These are phyloP conservation scores for Penicillium riverlandense DNA, from an alignment of 495 filamentous ascomycete species.

Conservation along the genomic window DNA sequence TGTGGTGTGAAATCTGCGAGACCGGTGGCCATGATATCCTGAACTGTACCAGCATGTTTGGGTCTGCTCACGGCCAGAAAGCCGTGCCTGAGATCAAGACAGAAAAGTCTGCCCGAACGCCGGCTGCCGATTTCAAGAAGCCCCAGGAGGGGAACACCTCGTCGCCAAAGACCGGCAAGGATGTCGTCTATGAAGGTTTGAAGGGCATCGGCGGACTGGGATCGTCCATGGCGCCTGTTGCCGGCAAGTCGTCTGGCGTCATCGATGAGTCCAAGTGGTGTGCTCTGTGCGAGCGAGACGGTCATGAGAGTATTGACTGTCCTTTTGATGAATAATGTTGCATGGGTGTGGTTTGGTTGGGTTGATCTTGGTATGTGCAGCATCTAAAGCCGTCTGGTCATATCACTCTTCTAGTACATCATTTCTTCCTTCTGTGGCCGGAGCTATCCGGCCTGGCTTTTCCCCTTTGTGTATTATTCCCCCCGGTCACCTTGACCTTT, in stretches of 20 bases:
- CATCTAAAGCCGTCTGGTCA: neutral
- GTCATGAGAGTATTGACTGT: slow-evolving; percentile 92
- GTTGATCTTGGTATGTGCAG: slow-evolving; percentile 3
- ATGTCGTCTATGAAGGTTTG: slow-evolving; percentile 57
- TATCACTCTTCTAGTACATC: slow-evolving; percentile 11
- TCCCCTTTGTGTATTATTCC: slow-evolving; percentile 15
- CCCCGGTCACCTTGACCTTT: slow-evolving; percentile 2
- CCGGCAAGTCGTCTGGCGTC: slow-evolving; percentile 72
- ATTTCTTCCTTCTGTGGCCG: slow-evolving; percentile 3
- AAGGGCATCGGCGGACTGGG: slow-evolving; percentile 47
- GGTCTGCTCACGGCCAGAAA: slow-evolving; percentile 23
- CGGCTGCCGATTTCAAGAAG: slow-evolving; percentile 8
- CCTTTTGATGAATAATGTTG: slow-evolving; percentile 78
- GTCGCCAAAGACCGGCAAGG: slow-evolving; percentile 32
- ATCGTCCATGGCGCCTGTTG: slow-evolving; percentile 43
- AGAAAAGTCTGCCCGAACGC: slow-evolving; percentile 15
- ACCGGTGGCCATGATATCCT: slow-evolving; percentile 89
- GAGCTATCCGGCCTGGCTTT: slow-evolving; percentile 6
- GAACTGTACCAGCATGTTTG: slow-evolving; percentile 85
- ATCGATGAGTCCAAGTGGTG: slow-evolving; percentile 91
- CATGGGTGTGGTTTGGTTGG: slow-evolving; percentile 9
- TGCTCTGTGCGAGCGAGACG: slow-evolving; percentile 91
- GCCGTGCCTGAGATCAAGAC: slow-evolving; percentile 10
- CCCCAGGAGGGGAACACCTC: slow-evolving; percentile 12
- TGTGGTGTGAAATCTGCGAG: slow-evolving; percentile 97